Conservation (phyloP, 225 moss, liverwort and hornwort species). For the Straminergon stramineum region DNA sequence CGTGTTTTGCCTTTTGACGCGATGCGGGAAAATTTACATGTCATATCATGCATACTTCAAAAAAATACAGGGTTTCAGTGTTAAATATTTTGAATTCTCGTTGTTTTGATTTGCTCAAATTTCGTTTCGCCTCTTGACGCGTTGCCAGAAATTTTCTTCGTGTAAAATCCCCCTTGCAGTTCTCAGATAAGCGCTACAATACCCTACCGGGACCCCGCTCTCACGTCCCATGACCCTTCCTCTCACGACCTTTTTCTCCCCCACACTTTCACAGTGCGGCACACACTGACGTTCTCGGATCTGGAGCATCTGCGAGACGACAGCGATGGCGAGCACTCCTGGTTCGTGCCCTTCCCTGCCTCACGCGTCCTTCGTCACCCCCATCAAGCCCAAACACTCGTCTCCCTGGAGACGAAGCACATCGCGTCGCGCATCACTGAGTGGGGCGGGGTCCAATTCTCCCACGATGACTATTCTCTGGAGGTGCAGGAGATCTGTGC, state of each 20-base stretch:
- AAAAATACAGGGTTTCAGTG: neutral
- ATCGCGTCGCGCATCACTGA: slow-evolving; percentile 11
- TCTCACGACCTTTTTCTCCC: neutral
- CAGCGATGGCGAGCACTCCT: slow-evolving; percentile 23
- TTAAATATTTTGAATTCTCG: neutral
- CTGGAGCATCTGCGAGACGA: neutral
- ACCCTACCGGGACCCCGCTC: slow-evolving; percentile 6
- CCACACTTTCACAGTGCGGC: slow-evolving; percentile 25
- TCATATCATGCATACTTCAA: neutral
- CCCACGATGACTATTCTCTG: slow-evolving; percentile 10
- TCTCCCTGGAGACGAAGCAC: slow-evolving; percentile 19
- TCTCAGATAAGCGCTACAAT: neutral
- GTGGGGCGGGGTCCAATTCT: slow-evolving; percentile 10
- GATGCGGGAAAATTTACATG: neutral
- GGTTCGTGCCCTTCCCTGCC: slow-evolving; percentile 29
- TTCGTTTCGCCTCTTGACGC: neutral
- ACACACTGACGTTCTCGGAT: slow-evolving; percentile 8
- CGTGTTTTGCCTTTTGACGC: neutral
- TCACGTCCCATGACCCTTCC: neutral
- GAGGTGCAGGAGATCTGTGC: slow-evolving; percentile 22
- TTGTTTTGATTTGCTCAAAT: neutral
- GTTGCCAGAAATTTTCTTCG: neutral
- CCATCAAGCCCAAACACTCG: neutral
- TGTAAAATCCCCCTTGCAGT: neutral
- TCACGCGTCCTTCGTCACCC: slow-evolving; percentile 1